These are phyloP conservation scores for Babesia ovis DNA, from an alignment of 169 alveolate species.

Conservation along the genomic window DNA sequence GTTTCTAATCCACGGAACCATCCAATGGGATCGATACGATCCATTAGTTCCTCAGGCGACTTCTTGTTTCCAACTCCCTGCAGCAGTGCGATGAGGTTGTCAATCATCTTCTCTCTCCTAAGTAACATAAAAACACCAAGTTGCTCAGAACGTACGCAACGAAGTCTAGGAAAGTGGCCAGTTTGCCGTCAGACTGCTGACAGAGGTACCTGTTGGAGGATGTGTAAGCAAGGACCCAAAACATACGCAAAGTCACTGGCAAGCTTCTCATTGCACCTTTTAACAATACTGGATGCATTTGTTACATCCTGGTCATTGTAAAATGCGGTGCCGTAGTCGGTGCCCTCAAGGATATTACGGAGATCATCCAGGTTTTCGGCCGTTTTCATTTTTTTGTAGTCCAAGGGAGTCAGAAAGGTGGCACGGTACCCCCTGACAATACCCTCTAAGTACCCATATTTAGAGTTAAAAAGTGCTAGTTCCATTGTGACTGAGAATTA, in stretches of 20 bases:
- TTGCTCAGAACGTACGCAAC: conserved; percentile 75
- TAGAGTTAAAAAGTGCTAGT: conserved; percentile 89
- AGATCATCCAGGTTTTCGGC: conserved; percentile 89
- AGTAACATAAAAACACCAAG: not conserved
- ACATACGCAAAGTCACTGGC: conserved; percentile 91
- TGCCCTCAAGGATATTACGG: conserved; percentile 93
- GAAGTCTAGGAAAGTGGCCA: conserved; percentile 84
- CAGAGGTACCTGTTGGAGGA: conserved; percentile 79
- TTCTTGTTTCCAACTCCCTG: conserved; percentile 95
- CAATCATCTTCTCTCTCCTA: conserved; percentile 95
- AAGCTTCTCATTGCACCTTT: conserved; percentile 91
- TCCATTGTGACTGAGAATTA: conserved; percentile 80
- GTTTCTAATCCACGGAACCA: conserved; percentile 96
- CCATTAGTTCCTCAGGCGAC: conserved; percentile 86
- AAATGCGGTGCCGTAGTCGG: conserved; percentile 94
- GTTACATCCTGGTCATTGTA: conserved; percentile 92
- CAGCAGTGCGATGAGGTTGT: conserved; percentile 95
- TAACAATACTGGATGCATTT: conserved; percentile 88
- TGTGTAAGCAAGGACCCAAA: conserved; percentile 62
- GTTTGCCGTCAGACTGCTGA: conserved; percentile 87
- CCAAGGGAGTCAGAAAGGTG: conserved; percentile 93
- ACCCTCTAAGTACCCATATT: conserved; percentile 97
- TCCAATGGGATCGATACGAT: conserved; percentile 97
- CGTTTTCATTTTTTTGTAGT: conserved; percentile 85
- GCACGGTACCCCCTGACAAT: conserved; percentile 93